These are phyloP conservation scores for Leccinum arenicola DNA, from an alignment of 768 basidiomycete genomes.

Conservation along the genomic window DNA sequence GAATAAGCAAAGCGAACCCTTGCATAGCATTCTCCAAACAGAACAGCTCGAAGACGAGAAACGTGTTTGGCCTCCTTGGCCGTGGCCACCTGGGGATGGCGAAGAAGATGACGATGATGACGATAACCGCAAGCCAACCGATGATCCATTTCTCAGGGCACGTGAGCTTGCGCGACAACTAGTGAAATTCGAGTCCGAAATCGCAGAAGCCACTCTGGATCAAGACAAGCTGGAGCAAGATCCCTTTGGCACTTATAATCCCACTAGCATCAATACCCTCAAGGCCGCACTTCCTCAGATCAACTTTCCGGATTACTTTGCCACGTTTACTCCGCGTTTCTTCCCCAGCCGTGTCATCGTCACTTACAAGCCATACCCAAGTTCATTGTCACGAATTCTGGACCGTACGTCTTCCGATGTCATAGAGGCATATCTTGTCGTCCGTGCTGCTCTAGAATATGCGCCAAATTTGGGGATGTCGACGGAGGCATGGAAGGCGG, in stretches of 20 bases:
- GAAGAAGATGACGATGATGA: conserved; percentile 51
- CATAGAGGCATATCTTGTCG: conserved; percentile 83
- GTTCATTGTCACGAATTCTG: conserved; percentile 66
- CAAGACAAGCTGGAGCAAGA: conserved; percentile 75
- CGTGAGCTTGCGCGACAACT: conserved; percentile 67
- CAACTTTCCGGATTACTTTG: conserved; percentile 81
- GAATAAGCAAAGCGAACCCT: conserved; percentile 7
- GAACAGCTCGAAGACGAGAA: conserved; percentile 34
- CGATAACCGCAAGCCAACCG: conserved; percentile 34
- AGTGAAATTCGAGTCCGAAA: conserved; percentile 70
- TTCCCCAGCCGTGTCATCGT: conserved; percentile 78
- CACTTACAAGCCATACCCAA: conserved; percentile 76
- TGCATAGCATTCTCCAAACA: conserved; percentile 35
- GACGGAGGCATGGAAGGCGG: conserved; percentile 78
- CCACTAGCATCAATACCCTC: conserved; percentile 66
- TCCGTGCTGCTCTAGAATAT: conserved; percentile 66
- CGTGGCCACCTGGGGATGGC: conserved; percentile 82
- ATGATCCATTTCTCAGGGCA: conserved; percentile 43
- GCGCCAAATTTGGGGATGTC: conserved; percentile 69
- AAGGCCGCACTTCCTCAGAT: conserved; percentile 70
- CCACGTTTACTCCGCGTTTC: conserved; percentile 74
- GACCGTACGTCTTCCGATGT: conserved; percentile 63
- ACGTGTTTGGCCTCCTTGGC: conserved; percentile 72
- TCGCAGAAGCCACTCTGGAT: conserved; percentile 81
- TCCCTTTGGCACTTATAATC: conserved; percentile 89